Conservation (phyloP, 2,329 filamentous ascomycete species). For the Penicillium fuscoglaucum region DNA sequence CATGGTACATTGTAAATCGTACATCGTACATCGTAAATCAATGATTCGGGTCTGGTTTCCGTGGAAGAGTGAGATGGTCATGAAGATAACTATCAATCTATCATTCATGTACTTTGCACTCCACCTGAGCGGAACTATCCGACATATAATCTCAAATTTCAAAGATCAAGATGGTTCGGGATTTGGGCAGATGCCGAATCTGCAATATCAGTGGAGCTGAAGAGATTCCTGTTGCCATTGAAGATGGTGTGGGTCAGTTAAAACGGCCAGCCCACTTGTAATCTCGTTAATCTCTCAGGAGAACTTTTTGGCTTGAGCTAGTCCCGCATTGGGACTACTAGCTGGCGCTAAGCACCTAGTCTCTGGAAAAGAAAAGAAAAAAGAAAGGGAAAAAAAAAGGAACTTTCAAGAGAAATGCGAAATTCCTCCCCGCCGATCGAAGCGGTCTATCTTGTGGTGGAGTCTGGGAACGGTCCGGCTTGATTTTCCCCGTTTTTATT, state of each 20-base stretch:
- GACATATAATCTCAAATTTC: not conserved
- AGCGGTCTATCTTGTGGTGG: conserved; percentile 22
- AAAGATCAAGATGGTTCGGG: conserved; percentile 16
- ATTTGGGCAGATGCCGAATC: conserved; percentile 17
- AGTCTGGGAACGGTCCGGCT: conserved; percentile 26
- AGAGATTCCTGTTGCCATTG: conserved; percentile 16
- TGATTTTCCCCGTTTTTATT: conserved; percentile 11
- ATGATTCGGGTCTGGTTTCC: not conserved
- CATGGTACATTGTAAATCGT: not conserved
- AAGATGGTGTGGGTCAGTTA: conserved; percentile 16
- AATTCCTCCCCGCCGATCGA: conserved; percentile 23
- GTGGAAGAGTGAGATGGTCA: not conserved
- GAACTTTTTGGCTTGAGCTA: not conserved
- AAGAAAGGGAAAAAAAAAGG: not conserved
- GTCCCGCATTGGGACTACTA: not conserved
- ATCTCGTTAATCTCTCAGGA: conserved; percentile 11
- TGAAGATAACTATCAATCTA: not conserved
- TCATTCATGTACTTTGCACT: not conserved
- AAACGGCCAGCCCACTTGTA: conserved; percentile 16
- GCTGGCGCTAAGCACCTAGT: not conserved
- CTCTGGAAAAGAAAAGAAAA: not conserved
- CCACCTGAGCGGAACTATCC: not conserved
- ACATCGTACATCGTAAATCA: not conserved
- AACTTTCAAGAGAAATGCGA: not conserved
- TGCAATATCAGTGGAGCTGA: conserved; percentile 16